Evolutionary conservation across 192 early-diverging fungal genomes (phyloP), one percentile per base, ranked within the genome.

Genomic region (Rhizophagus prolifer): DNA sequence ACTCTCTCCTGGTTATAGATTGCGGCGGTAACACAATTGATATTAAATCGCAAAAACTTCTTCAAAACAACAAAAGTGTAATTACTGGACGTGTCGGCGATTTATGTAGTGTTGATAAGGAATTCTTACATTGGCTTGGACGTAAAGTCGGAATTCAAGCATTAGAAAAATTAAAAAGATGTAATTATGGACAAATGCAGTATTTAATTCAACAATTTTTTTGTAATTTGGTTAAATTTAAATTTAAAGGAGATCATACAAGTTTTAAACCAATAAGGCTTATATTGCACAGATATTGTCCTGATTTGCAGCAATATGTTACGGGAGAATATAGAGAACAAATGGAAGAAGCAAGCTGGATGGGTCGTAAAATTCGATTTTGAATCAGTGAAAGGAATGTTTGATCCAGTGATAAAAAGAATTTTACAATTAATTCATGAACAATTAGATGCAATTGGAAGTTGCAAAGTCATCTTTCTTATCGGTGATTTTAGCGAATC

Each of bases 361-460:
- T 74, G 87, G 25, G 78, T 79, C 12, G 47, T 89, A 9, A 82
- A 82, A 10, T 81, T 83, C 0, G 77, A 80, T 66, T 72, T 58
- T 30, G 83, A 85, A n/a, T 70, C 86, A 67, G 85, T 82, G 23
- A 81, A 80, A 31, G 81, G 85, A 61, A 86, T 89, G 34, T 89
- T 89, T 83, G 86, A 87, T 36, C 88, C 88, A 14, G 88, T 87
- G 77, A 85, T 50, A 84, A 86, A 84, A 36, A 82, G 87, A 79
- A 82, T 89, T 1, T 23, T 89, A 10, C 74, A 78, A 28, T 64
- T 89, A 71, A 86, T 87, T 60, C 83, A 87, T 64, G 81, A 85
- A 16, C 88, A 89, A 61, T 66, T 89, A 23, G 75, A 81, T 28
- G 82, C 85, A 66, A 77, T 82, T 5, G 66, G 79, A 21, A 67